These are phyloP conservation scores for Macrophomina phaseolina DNA, from an alignment of 2,329 filamentous ascomycete genomes.

Conservation along the genomic window DNA sequence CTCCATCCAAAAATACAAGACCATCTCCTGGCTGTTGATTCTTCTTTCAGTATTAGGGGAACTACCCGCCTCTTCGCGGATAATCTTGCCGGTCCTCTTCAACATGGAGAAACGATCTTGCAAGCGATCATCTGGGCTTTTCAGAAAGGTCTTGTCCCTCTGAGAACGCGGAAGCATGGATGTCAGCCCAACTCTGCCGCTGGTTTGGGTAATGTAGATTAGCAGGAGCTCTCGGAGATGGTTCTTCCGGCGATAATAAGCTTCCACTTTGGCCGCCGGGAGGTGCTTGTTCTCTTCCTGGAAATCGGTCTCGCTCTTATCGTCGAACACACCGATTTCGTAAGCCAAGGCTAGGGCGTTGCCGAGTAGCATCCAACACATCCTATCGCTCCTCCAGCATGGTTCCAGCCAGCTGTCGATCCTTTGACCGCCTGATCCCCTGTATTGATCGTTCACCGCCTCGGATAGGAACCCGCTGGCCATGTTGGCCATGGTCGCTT, in stretches of 20 bases:
- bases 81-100: slow-evolving; percentile 22
- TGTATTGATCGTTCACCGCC: slow-evolving; percentile 34
- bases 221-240: slow-evolving; percentile 86
- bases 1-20: slow-evolving; percentile 87
- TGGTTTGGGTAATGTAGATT: slow-evolving; percentile 93
- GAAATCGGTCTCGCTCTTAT: slow-evolving; percentile 74
- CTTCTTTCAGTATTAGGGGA: slow-evolving; percentile 20
- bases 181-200: slow-evolving; percentile 87
- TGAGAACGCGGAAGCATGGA: slow-evolving; percentile 77
- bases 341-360: slow-evolving; percentile 89
- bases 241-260: slow-evolving; percentile 75
- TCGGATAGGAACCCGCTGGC: slow-evolving; percentile 19
- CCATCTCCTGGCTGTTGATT: slow-evolving; percentile 55
- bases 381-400: slow-evolving; percentile 86
- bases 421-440: slow-evolving; percentile 77
- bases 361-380: slow-evolving; percentile 97
- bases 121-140: slow-evolving; percentile 42
- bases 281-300: slow-evolving; percentile 43
- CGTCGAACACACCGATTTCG: slow-evolving; percentile 94
- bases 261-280: slow-evolving; percentile 67
- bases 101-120: slow-evolving; percentile 40
- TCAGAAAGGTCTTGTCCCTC: slow-evolving; percentile 34
- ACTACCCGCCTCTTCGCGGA: slow-evolving; percentile 22
- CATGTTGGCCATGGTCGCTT: slow-evolving; percentile 47
- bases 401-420: slow-evolving; percentile 97